Evolutionary conservation across 1,284 basidiomycete species (phyloP).

Genomic region (Hemileia vastatrix): DNA sequence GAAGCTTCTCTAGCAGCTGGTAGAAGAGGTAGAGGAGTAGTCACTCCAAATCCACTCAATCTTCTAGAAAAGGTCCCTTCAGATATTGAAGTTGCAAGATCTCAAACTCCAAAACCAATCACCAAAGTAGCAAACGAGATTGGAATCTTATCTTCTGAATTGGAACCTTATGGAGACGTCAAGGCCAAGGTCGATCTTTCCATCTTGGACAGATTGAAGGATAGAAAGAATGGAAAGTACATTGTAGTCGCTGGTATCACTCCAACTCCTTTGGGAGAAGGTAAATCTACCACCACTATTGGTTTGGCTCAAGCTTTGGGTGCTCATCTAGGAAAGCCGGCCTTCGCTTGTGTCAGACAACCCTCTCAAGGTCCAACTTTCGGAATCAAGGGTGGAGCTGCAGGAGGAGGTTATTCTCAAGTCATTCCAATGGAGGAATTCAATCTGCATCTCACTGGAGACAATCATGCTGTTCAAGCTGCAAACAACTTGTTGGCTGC

Average conservation of each 20-base stretch:
- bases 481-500: slow-evolving; percentile 44
- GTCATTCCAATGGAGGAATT: slow-evolving; percentile 46
- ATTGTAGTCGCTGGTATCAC: slow-evolving; percentile 45
- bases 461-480: slow-evolving; percentile 43
- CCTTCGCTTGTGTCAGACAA: slow-evolving; percentile 43
- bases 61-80: slow-evolving; percentile 39
- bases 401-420: slow-evolving; percentile 43
- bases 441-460: slow-evolving; percentile 43
- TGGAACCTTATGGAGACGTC: slow-evolving; percentile 41
- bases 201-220: slow-evolving; percentile 37
- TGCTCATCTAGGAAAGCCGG: slow-evolving; percentile 39
- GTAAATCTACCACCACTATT: slow-evolving; percentile 44
- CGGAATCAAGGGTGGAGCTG: slow-evolving; percentile 44
- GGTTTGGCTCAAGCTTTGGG: slow-evolving; percentile 44
- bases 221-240: slow-evolving; percentile 42
- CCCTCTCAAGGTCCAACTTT: slow-evolving; percentile 44
- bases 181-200: slow-evolving; percentile 42
- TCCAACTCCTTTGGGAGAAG: slow-evolving; percentile 43
- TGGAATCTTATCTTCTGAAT: slow-evolving; percentile 36
- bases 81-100: slow-evolving; percentile 41
- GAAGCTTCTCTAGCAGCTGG: not conserved
- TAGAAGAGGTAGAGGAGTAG: slow-evolving; percentile 44
- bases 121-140: slow-evolving; percentile 39
- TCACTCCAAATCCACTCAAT: slow-evolving; percentile 37
- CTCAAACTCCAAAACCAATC: slow-evolving; percentile 40